phyloP scores from a whole-genome alignment of 1,284 basidiomycete species.

The Cystobasidium pallidum region DNA sequence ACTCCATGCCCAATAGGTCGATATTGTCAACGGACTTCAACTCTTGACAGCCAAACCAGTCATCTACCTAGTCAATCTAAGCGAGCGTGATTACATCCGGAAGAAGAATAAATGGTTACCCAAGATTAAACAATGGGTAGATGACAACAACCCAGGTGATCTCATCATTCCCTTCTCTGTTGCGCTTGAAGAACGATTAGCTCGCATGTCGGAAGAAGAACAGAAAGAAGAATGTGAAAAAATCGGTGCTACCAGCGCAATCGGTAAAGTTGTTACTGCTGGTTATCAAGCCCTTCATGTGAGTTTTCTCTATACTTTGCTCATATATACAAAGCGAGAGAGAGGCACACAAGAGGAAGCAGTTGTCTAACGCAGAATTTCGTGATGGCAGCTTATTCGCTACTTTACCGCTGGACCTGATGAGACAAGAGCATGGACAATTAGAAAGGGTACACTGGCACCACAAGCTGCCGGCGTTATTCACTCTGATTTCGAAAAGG shows the following conservation, averaged over 20 bases:
- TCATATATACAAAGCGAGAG: background rate
- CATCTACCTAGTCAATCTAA: constrained; percentile 97
- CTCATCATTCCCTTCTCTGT: constrained; percentile 97
- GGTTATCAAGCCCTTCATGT: constrained; percentile 84
- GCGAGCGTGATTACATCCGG: constrained; percentile 90
- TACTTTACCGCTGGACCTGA: constrained; percentile 97
- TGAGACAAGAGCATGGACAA: constrained; percentile 98
- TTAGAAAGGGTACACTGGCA: constrained; percentile 89
- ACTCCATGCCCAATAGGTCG: constrained; percentile 83
- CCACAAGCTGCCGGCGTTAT: constrained; percentile 98
- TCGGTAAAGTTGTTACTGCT: constrained; percentile 89
- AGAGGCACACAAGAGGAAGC: too few species aligned
- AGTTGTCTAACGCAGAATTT: too few species aligned
- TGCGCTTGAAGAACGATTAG: constrained; percentile 88
- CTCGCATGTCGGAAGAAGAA: constrained; percentile 66
- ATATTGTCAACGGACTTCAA: constrained; percentile 88
- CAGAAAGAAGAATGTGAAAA: constrained; percentile 77
- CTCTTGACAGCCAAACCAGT: constrained; percentile 97
- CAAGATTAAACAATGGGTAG: constrained; percentile 71
- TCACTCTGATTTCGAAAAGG: constrained; percentile 95
- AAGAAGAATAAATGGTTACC: constrained; percentile 96
- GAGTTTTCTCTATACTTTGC: constrained; percentile 49
- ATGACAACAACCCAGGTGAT: constrained; percentile 95
- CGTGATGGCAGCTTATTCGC: constrained; percentile 82
- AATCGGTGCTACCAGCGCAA: constrained; percentile 69